Evolutionary conservation across 768 basidiomycete genomes (phyloP).

Genomic region (Coprinopsis strossmayeri): DNA sequence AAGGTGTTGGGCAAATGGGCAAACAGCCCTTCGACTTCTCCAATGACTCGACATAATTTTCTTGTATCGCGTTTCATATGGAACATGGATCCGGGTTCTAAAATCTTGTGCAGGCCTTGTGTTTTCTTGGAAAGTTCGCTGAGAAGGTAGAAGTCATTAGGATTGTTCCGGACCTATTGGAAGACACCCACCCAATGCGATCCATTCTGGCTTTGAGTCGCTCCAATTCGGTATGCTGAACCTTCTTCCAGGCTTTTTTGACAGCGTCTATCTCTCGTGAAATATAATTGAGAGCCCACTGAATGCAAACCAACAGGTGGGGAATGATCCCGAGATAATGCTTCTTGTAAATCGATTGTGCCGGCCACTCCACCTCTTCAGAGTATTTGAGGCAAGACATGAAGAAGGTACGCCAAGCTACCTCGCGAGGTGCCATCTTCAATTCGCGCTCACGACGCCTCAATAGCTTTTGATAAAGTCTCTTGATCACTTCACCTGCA

Average conservation of each 20-base stretch:
- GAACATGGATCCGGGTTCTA: conserved; percentile 2
- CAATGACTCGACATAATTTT: neutral
- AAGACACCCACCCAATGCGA: conserved; percentile 1
- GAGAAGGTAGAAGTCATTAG: neutral
- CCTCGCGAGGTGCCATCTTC: neutral
- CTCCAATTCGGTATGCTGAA: neutral
- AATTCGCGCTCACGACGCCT: neutral
- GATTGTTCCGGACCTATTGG: neutral
- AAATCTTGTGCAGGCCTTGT: neutral
- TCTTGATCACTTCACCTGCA: neutral
- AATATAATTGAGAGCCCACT: neutral
- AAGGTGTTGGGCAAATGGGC: neutral
- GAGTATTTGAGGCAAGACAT: neutral
- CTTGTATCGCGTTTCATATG: conserved; percentile 1
- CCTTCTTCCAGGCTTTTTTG: neutral
- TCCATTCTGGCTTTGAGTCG: neutral
- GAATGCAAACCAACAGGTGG: conserved; percentile 4
- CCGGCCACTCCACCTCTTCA: neutral
- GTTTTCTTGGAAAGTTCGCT: neutral
- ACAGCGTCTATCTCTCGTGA: neutral
- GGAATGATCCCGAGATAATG: conserved; percentile 6
- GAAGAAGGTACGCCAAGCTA: neutral
- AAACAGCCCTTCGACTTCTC: neutral
- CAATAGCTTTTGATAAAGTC: neutral
- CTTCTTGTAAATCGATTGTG: neutral